Conservation (phyloP, 2,329 filamentous ascomycete genomes). For the Paradendryphiella salina region DNA sequence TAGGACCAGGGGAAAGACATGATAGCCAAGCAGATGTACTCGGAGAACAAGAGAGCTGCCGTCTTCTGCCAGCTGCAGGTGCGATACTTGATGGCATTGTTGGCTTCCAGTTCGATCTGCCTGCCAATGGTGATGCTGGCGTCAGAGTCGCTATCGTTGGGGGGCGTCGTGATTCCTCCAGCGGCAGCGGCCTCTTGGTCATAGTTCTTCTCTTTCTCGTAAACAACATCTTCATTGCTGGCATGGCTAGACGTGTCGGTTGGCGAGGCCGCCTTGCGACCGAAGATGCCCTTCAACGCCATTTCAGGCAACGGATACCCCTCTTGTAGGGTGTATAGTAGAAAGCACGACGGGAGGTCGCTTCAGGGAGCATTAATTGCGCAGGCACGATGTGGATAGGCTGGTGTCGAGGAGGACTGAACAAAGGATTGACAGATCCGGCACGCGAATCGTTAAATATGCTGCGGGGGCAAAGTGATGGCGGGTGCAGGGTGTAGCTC, state of each 20-base stretch:
- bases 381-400: constrained; percentile 1
- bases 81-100: constrained; percentile 83
- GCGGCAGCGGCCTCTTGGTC: constrained; percentile 43
- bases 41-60: constrained; percentile 84
- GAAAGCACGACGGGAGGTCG: constrained; percentile 40
- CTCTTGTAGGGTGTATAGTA: constrained; percentile 48
- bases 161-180: constrained; percentile 45
- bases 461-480: constrained; percentile 11
- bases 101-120: constrained; percentile 77
- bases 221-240: constrained; percentile 21
- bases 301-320: constrained; percentile 56
- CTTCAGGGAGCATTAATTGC: constrained; percentile 48
- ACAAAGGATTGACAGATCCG: constrained; percentile 2
- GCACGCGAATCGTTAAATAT: constrained; percentile 14
- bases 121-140: constrained; percentile 57
- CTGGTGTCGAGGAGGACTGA: constrained; percentile 1
- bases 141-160: constrained; percentile 39
- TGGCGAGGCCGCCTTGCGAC: constrained; percentile 24
- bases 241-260: constrained; percentile 19
- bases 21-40: constrained; percentile 91
- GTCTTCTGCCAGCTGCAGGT: constrained; percentile 97
- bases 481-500: constrained; percentile 7
- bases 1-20: constrained; percentile 98
- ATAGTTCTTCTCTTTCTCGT: constrained; percentile 22
- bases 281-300: constrained; percentile 50